Base-by-base conservation (phyloP, 169 alveolate species). In the Toxoplasma gondii region DNA sequence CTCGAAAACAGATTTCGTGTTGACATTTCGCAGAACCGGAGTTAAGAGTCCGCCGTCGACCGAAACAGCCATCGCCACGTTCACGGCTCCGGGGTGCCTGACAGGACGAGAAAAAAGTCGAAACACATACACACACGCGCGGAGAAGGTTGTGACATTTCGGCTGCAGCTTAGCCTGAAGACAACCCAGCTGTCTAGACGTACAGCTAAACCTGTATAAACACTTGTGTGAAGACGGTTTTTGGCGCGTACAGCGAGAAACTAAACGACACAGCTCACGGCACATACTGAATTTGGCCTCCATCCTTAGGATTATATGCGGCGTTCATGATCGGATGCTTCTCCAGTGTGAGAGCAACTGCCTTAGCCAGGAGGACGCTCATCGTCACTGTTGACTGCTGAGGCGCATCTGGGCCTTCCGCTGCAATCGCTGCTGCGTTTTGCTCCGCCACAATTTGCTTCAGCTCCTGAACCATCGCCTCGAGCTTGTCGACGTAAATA, bases 51-150 rank as follows among this genome's bases (percentile, higher is more conserved):
- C 94, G 24, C 94, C 97, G 34, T 41, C 84, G 74, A 95, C 38
- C 2, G 97, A 96, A 81, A 96, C 92, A 31, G 97, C 97, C 88
- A 94, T 96, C 41, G 96, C 97, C 38, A 96, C 84, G 69, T 96
- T 86, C 36, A 95, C 94, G 54, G 92, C 78, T n/a, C 81, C 83
- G 19, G 96, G 94, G 53, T 93, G 82, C 36, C 95, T 93, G 53
- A 22, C 17, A 91, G 93, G 49, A 91, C 67, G 17, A 53, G 44
- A 12, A 49, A n/a, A n/a, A 31, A 31, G 43, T 49, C 39, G 39
- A 41, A 69, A 49, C 39, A 1, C 43, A 9, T 27, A 41, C 36
- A 87, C 36, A 31, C 29, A n/a, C 36, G 49, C 10, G 58, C 22
- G 58, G 58, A 49, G 12, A 49, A 9, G 58, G 27, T 49, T 49